Evolutionary conservation across 2,329 filamentous ascomycete species (phyloP).

Genomic region (Dactylella cylindrospora): DNA sequence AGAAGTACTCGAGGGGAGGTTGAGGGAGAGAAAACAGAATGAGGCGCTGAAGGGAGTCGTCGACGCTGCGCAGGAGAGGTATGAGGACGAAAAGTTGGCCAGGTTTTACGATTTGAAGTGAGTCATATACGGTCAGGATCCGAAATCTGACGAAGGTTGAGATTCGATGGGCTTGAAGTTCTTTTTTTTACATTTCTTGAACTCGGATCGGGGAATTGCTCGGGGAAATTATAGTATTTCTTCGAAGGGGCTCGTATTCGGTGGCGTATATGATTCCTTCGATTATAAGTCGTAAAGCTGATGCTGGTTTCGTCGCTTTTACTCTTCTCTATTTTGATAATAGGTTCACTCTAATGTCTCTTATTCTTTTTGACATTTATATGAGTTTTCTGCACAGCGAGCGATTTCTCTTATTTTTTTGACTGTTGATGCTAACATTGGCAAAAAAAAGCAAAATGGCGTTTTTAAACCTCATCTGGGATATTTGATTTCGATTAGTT

Average conservation of each 20-base stretch:
- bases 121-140: constrained; percentile 32
- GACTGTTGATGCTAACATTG: constrained; percentile 9
- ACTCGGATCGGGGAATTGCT: constrained; percentile 28
- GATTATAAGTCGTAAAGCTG: constrained; percentile 25
- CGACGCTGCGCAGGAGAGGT: constrained; percentile 40
- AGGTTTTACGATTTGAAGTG: constrained; percentile 42
- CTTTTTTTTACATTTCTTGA: constrained; percentile 26
- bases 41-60: constrained; percentile 39
- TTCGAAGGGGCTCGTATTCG: constrained; percentile 35
- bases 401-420: constrained; percentile 10
- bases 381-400: constrained; percentile 19
- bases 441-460: constrained; percentile 28
- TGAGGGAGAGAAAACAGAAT: constrained; percentile 38
- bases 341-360: constrained; percentile 15
- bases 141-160: constrained; percentile 35
- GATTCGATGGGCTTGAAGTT: constrained; percentile 38
- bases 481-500: too few relatives aligned
- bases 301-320: constrained; percentile 34
- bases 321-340: constrained; percentile 15
- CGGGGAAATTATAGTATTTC: constrained; percentile 10
- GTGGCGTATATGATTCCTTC: constrained; percentile 43
- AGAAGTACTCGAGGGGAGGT: constrained; percentile 37
- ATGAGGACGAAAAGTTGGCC: constrained; percentile 42
- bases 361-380: constrained; percentile 13
- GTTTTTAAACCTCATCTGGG: too few relatives aligned